Conservation (phyloP, 2,329 filamentous ascomycete genomes). For the Sphaerulina populicola region DNA sequence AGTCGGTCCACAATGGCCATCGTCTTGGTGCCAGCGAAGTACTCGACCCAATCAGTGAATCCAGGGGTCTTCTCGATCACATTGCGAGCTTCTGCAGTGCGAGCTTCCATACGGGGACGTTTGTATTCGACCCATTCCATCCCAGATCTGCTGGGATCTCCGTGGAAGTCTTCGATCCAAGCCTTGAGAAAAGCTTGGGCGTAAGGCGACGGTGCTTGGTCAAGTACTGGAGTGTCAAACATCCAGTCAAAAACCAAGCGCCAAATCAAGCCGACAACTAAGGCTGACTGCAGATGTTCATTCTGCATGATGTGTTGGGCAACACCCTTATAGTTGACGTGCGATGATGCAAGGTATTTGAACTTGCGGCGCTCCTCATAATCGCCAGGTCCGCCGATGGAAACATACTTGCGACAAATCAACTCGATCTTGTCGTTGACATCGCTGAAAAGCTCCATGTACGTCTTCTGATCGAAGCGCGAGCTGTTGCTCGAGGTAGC, state of each 20-base stretch:
- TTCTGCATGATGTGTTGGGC: conserved; percentile 1
- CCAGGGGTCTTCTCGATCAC: conserved; percentile 1
- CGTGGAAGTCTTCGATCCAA: conserved; percentile 3
- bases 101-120: conserved; percentile 2
- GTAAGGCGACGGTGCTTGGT: conserved; percentile 2
- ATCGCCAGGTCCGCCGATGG: too few relatives aligned
- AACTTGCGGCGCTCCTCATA: conserved; percentile 1
- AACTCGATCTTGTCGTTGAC: conserved; percentile 3
- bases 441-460: conserved; percentile 8
- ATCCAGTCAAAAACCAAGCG: conserved; percentile 2
- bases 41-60: conserved; percentile 4
- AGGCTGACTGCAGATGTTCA: conserved; percentile 7
- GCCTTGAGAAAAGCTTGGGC: conserved; percentile 4
- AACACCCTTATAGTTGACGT: conserved; percentile 7
- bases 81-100: conserved; percentile 1
- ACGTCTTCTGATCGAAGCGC: conserved; percentile 3
- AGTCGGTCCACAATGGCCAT: conserved; percentile 5
- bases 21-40: background rate
- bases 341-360: conserved; percentile 1
- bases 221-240: conserved; percentile 5
- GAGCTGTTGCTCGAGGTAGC: background rate
- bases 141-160: background rate
- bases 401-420: background rate
- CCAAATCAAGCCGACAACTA: conserved; percentile 11
- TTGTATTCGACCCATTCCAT: conserved; percentile 1